A percentile compares a stretch with the other conserved stretches of the same genome.
Conservation (phyloP, 257 asterid genomes). For the Coffea canephora region DNA sequence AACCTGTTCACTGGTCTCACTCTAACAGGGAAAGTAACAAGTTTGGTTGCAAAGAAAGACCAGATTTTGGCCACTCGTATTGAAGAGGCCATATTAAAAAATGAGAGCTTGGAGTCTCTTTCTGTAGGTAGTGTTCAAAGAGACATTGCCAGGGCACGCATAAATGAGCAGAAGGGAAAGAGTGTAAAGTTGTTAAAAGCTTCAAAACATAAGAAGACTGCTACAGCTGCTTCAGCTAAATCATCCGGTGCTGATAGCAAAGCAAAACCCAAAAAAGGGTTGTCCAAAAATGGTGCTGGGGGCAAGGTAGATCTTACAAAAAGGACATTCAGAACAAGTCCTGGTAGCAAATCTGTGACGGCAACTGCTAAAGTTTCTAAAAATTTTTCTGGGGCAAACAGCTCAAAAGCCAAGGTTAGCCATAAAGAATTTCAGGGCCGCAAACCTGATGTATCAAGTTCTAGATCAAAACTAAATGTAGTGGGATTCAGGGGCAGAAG, state of each 20-base stretch:
- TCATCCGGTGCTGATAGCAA: slow-evolving; percentile 37
- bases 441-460: slow-evolving; percentile 33
- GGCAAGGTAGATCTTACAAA: slow-evolving; percentile 26
- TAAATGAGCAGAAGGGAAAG: slow-evolving; percentile 70
- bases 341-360: slow-evolving; percentile 37
- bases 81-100: slow-evolving; percentile 83
- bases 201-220: slow-evolving; percentile 44
- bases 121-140: slow-evolving; percentile 72
- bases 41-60: slow-evolving; percentile 75
- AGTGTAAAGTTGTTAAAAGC: slow-evolving; percentile 43
- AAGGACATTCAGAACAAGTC: neutral
- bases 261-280: slow-evolving; percentile 33
- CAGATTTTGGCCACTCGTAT: slow-evolving; percentile 60
- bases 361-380: slow-evolving; percentile 34
- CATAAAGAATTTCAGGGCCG: slow-evolving; percentile 39
- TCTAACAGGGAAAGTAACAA: slow-evolving; percentile 81
- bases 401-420: slow-evolving; percentile 29
- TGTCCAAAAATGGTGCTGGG: slow-evolving; percentile 15
- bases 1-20: neutral
- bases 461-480: slow-evolving; percentile 61
- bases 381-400: slow-evolving; percentile 37
- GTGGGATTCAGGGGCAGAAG: slow-evolving; percentile 95
- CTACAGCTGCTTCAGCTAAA: slow-evolving; percentile 34
- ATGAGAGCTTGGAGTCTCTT: slow-evolving; percentile 89
- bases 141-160: slow-evolving; percentile 68